Percentiles rank a stretch among this genome's conserved stretches.
These are phyloP conservation scores for Colletotrichum sp. DNA, from an alignment of 2,329 filamentous ascomycete genomes.

Conservation along the genomic window DNA sequence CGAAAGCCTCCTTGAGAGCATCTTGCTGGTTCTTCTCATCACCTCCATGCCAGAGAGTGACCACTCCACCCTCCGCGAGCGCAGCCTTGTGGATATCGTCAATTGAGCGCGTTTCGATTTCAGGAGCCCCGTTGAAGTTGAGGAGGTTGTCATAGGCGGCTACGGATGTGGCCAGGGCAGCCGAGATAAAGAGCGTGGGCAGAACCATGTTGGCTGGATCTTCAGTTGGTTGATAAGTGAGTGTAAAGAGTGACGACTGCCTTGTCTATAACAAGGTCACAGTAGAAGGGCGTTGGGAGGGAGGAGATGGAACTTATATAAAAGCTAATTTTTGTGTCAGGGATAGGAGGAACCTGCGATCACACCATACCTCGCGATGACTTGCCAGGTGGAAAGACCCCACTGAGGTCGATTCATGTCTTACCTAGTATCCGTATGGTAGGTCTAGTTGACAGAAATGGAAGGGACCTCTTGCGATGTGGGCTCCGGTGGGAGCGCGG, in stretches of 20 bases:
- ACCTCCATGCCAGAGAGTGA: conserved; percentile 54
- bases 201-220: not conserved
- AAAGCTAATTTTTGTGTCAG: not conserved
- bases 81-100: conserved; percentile 56
- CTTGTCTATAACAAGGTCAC: not conserved
- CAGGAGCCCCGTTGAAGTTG: conserved; percentile 3
- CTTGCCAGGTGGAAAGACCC: not conserved
- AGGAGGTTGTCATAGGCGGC: conserved; percentile 5
- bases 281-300: not conserved
- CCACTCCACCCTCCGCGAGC: conserved; percentile 46
- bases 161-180: not conserved
- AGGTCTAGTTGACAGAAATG: not conserved
- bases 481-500: not conserved
- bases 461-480: not conserved
- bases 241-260: not conserved
- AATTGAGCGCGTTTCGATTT: conserved; percentile 48
- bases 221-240: not conserved
- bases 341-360: not conserved
- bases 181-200: not conserved
- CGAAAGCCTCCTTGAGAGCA: conserved; percentile 47
- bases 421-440: not conserved
- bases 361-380: not conserved
- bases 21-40: conserved; percentile 46
- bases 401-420: not conserved
- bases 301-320: not conserved